Base-by-base conservation (phyloP, 73 alveolate species). In the Breviolum minutum region DNA sequence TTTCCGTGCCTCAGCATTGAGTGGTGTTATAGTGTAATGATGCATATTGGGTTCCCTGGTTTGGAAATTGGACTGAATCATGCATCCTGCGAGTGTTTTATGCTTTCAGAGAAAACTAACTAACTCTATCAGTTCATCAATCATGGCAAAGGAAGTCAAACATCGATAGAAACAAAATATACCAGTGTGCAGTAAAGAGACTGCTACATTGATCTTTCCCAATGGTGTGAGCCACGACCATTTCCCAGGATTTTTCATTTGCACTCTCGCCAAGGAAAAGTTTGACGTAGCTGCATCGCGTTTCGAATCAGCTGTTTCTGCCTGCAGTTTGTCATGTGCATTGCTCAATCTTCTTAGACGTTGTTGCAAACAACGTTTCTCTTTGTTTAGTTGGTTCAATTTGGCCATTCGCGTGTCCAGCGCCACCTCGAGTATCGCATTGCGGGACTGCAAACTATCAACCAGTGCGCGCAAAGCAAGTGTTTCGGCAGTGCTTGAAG, bases 211-310 rank as follows among this genome's bases (percentile, higher is more conserved):
- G 84, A 74, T 74, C 16, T 74, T 74, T 11, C 84, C 84, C 84
- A 74, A n/a, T n/a, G 84, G 54, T n/a, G 84, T 74, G 63, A 74
- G 62, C 84, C 84, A 74, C 8, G 84, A 74, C 84, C 84, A 74
- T 13, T 74, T 17, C 4, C 84, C 62, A 26, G 62, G 62, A n/a
- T 74, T 74, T 13, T 26, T 74, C 8, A n/a, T 11, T 17, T 74
- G 24, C 84, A n/a, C 84, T 17, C 84, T 17, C 14, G 62, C 84
- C 84, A 74, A 74, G 24, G 84, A 74, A 74, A 74, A 74, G 8
- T 74, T 61, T 74, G 84, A 6, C 7, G 60, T 13, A 12, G 8
- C 7, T n/a, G 62, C 8, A 26, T 74, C 22, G 4, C 22, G 6
- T 61, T 17, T n/a, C 7, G 30, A 10, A 12, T 74, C 84, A 17